Base-by-base conservation (phyloP, 139 green algal species). In the Chlorella sp. region DNA sequence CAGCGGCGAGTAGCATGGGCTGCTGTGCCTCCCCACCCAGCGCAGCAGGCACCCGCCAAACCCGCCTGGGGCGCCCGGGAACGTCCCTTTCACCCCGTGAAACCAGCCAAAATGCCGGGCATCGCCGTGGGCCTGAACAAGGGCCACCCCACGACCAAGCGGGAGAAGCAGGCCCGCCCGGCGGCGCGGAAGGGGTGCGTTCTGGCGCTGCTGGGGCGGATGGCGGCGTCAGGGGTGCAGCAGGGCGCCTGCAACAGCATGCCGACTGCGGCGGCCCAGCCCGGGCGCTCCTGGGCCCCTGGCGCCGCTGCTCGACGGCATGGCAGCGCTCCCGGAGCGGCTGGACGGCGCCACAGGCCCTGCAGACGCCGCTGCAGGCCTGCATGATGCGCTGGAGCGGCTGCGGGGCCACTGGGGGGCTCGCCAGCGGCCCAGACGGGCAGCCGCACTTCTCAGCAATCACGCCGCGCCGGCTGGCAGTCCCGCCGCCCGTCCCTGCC, bases 111-210 rank as follows among this genome's bases (percentile, higher is more conserved):
- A 60, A 60, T 60, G 51, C 76, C 85, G 24, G 96, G 94, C 17
- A 93, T 98, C 54, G 95, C 96, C 58, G 95, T 97, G 38, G 96
- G 96, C 86, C 87, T 97, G 9, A 93, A 96, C 89, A 97, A 97
- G 91, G 96, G 96, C 62, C 95, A 98, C 84, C 73, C 93, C 0
- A 88, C 94, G n/a, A 98, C 95, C 65, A 95, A 94, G 85, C 85
- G 89, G 58, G 92, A 95, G 72, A 87, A 92, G 85, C 70, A 76
- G 43, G 51, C 88, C 9, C 85, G 88, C 28, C 93, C 93, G 51
- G 88, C 92, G n/a, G 72, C 73, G n/a, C 88, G 92, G 62, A 98
- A 97, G 90, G 95, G 89, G 93, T 97, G 87, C 93, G 93, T 84
- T 28, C 34, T 60, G 70, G 30, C 34, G 70, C 67, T 73, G 34